A percentile compares a stretch with the other conserved stretches of the same genome.
Conservation (phyloP, 208 protist genomes). For the Acanthamoeba healyi region DNA sequence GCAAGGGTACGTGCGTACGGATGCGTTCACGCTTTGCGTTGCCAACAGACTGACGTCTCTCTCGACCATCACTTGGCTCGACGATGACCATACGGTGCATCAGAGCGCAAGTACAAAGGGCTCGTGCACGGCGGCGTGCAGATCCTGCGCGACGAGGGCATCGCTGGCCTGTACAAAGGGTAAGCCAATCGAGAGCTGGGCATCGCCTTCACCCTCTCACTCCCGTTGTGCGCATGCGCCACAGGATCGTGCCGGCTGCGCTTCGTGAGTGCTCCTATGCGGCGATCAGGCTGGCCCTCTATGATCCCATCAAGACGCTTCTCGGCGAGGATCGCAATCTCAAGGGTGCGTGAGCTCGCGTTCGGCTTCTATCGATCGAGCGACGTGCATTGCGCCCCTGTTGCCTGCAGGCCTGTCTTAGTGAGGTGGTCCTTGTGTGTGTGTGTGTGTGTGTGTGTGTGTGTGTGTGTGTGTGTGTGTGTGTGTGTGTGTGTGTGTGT, state of each 20-base stretch:
- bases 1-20: conserved; percentile 7
- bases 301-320: conserved; percentile 36
- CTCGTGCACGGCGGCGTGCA: conserved; percentile 16
- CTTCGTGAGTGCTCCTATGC: conserved; percentile 53
- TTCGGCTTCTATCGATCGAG: too few relatives aligned
- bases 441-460: too few relatives aligned
- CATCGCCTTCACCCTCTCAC: neutral
- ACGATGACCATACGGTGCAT: neutral
- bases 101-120: conserved; percentile 63
- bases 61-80: neutral
- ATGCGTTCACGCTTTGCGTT: too few relatives aligned
- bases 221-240: neutral
- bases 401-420: too few relatives aligned
- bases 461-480: too few relatives aligned
- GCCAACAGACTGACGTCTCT: too few relatives aligned
- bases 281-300: conserved; percentile 32
- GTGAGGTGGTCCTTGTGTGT: too few relatives aligned
- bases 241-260: neutral
- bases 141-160: conserved; percentile 25
- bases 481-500: too few relatives aligned
- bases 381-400: too few relatives aligned
- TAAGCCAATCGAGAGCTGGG: neutral
- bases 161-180: conserved; percentile 34
- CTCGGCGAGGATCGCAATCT: conserved; percentile 1
- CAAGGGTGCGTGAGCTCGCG: too few relatives aligned